Evolutionary conservation across 108 stramenopile genomes (phyloP).

Genomic region (Conticribra weissflogii): DNA sequence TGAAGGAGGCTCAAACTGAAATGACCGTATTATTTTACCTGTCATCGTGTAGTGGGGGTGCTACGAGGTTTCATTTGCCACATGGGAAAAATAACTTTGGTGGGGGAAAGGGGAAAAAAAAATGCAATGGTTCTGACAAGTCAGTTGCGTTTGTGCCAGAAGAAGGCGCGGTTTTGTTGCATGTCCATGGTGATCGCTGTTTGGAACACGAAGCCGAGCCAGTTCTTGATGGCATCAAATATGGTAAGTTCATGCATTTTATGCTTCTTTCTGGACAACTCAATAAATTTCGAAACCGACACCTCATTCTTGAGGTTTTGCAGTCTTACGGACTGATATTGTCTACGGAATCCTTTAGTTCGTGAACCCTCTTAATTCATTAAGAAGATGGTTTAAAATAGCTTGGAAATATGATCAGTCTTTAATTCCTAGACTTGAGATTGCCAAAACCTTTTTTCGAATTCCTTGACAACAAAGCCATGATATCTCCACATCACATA

Average conservation of each 20-base stretch:
- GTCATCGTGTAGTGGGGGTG: constrained; percentile 71
- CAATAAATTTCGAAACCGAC: neutral
- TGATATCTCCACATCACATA: constrained; percentile 26
- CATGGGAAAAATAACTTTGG: constrained; percentile 11
- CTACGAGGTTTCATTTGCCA: constrained; percentile 72
- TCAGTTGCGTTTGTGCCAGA: constrained; percentile 68
- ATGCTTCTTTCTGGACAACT: neutral
- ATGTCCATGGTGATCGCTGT: constrained; percentile 88
- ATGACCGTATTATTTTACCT: constrained; percentile 89
- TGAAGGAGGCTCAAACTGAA: constrained; percentile 57
- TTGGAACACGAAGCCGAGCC: constrained; percentile 89
- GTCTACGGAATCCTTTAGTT: constrained; percentile 25
- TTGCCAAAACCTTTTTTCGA: neutral
- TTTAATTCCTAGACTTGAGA: too few species aligned
- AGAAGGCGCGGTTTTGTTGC: constrained; percentile 75
- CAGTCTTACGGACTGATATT: constrained; percentile 38
- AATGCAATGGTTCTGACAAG: constrained; percentile 1
- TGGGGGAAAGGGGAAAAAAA: constrained; percentile 25
- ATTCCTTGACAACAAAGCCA: constrained; percentile 12
- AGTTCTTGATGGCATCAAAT: constrained; percentile 82
- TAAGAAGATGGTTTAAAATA: too few species aligned
- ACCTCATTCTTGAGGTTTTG: neutral
- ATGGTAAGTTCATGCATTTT: constrained; percentile 51
- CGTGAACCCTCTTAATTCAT: too few species aligned
- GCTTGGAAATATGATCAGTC: too few species aligned